Base-by-base conservation (phyloP, 306 rosid genomes). In the Begonia masoniana region DNA sequence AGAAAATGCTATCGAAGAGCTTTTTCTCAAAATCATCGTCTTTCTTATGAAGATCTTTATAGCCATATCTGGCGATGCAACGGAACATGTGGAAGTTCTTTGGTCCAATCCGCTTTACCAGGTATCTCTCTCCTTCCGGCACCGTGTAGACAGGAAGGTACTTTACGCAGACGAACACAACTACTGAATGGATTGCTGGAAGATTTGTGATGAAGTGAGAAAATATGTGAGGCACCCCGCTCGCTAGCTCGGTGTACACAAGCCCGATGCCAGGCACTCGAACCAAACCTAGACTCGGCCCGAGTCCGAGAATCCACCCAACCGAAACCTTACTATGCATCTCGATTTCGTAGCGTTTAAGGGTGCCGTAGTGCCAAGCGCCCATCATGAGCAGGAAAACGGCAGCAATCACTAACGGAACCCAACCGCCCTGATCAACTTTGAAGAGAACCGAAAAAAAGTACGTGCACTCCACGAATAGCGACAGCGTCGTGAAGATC, bases 221-320 rank as follows among this genome's bases (percentile, higher is more conserved):
- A 68, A 92, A 92, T 41, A 92, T 92, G 70, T 68, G 92, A 43
- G 99, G 99, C 12, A 92, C 96, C 42, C 99, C 99, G 12, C 93
- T 87, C n/a, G 99, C 88, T 1, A 92, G 93, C 72, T 92, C 96
- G 0, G 96, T 92, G 76, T 92, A 92, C 67, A 92, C 99, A 26
- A 92, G 83, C 50, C 99, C 99, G 0, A 92, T 78, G 35, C 99
- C 99, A 0, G 99, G 99, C 48, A 92, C 99, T 7, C 99, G 96
- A 47, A 91, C 96, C 0, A 91, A 81, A 62, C 94, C 99, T 59
- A 91, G 68, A 71, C 99, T 83, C 0, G 99, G 94, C 24, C 99
- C 99, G 55, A 92, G 99, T 1, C 99, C 96, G 0, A 92, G 95
- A 77, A 92, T 74, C 99, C 99, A 92, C 41, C 94, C 94, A 91